Evolutionary conservation across 2,329 filamentous ascomycete genomes (phyloP).

Genomic region (Penicillium sp.): DNA sequence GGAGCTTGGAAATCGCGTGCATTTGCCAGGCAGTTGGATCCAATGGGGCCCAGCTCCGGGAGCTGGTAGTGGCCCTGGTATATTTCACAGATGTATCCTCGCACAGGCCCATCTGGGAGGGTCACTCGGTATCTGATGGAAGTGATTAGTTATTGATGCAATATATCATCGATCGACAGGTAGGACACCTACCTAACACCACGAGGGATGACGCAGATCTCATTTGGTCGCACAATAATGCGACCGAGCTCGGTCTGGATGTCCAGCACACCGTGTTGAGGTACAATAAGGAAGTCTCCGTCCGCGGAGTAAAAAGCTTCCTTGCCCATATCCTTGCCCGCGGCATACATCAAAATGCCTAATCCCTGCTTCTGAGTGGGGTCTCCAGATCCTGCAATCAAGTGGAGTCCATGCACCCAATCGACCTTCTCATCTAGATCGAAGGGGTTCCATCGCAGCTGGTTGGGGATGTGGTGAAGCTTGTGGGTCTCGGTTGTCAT

Average conservation of each 20-base stretch:
- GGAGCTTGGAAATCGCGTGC: conserved; percentile 73
- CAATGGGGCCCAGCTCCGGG: conserved; percentile 71
- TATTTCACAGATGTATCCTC: conserved; percentile 74
- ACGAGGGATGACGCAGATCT: conserved; percentile 74
- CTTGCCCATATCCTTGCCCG: conserved; percentile 74
- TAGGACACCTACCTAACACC: conserved; percentile 56
- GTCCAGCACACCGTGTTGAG: conserved; percentile 71
- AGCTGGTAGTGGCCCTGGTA: conserved; percentile 71
- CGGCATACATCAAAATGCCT: conserved; percentile 78
- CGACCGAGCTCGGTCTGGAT: conserved; percentile 75
- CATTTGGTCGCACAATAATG: conserved; percentile 72
- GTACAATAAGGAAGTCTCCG: conserved; percentile 73
- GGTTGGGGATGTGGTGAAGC: conserved; percentile 75
- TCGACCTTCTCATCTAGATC: conserved; percentile 68
- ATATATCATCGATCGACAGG: background rate
- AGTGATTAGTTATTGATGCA: background rate
- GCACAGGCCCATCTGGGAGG: conserved; percentile 60
- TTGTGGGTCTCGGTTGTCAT: conserved; percentile 47
- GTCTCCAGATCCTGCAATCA: conserved; percentile 77
- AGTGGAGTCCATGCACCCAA: conserved; percentile 67
- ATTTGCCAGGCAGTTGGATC: conserved; percentile 73
- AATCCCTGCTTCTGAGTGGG: conserved; percentile 75
- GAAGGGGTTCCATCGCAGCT: conserved; percentile 77
- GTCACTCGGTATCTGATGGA: conserved; percentile 61
- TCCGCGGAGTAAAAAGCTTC: conserved; percentile 83